These are phyloP conservation scores for Diaporthe sp. DNA, from an alignment of 2,329 filamentous ascomycete genomes.

Conservation along the genomic window DNA sequence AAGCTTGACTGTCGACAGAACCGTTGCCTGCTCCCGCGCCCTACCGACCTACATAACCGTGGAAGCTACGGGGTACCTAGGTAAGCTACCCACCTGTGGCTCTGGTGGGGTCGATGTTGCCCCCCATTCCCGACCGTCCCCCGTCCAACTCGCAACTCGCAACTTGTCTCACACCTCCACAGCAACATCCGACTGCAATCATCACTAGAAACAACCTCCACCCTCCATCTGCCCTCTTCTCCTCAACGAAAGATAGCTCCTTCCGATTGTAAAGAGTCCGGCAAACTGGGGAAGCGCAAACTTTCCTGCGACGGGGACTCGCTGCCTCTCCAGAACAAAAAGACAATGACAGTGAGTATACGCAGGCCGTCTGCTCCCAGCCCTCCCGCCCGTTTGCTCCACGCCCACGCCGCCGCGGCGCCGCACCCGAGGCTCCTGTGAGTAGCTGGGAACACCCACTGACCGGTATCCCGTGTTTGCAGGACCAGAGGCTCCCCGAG, in stretches of 20 bases:
- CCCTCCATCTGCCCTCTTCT: constrained; percentile 1
- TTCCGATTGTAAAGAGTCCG: constrained; percentile 43
- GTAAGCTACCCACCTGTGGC: constrained; percentile 1
- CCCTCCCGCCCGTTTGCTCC: constrained; percentile 8
- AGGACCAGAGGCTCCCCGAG: constrained; percentile 69
- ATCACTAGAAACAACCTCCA: constrained; percentile 27
- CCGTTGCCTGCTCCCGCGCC: not conserved
- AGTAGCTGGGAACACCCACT: constrained; percentile 33
- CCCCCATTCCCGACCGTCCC: constrained; percentile 10
- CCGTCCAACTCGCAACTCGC: constrained; percentile 32
- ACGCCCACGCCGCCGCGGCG: not conserved
- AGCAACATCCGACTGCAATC: not conserved
- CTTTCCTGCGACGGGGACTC: constrained; percentile 70
- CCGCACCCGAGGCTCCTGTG: not conserved
- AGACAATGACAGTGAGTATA: constrained; percentile 71
- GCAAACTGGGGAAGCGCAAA: constrained; percentile 78
- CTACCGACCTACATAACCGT: not conserved
- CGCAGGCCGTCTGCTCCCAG: constrained; percentile 17
- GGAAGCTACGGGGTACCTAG: constrained; percentile 5
- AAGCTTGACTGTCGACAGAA: not conserved
- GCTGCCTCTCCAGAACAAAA: constrained; percentile 66
- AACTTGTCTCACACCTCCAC: constrained; percentile 26
- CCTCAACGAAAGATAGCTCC: constrained; percentile 32
- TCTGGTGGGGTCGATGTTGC: constrained; percentile 38
- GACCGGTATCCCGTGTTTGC: constrained; percentile 38